Conservation (phyloP, 2,329 filamentous ascomycete genomes). For the Fusarium albosuccineum region DNA sequence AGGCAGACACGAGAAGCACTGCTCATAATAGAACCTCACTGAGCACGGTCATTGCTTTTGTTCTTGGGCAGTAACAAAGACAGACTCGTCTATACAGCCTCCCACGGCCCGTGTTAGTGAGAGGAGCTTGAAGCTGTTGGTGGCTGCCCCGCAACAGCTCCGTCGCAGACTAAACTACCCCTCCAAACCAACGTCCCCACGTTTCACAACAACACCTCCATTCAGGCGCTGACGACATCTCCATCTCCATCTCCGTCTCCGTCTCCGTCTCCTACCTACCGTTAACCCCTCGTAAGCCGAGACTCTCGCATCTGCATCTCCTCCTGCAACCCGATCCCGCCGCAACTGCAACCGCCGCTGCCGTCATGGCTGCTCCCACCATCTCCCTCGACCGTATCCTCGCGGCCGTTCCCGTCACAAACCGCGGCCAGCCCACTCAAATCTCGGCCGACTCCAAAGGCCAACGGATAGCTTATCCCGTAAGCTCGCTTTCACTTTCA, state of each 20-base stretch:
- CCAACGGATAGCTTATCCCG: conserved; percentile 92
- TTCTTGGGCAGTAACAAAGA: no score
- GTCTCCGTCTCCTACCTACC: no score
- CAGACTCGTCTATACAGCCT: no score
- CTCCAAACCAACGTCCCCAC: conserved; percentile 33
- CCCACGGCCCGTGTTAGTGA: neutral
- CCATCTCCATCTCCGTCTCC: neutral
- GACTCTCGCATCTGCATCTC: conserved; percentile 12
- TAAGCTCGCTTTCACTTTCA: conserved; percentile 59
- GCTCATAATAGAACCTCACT: no score
- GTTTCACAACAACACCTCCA: conserved; percentile 30
- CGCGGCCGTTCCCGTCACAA: conserved; percentile 86
- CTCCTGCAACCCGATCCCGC: conserved; percentile 3
- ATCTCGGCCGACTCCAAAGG: conserved; percentile 91
- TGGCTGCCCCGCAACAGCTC: conserved; percentile 36
- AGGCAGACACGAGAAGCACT: no score
- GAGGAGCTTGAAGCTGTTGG: conserved; percentile 15
- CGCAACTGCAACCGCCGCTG: neutral
- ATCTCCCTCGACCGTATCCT: conserved; percentile 77
- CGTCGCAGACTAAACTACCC: conserved; percentile 15
- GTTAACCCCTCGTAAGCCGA: conserved; percentile 6
- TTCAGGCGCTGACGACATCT: conserved; percentile 27
- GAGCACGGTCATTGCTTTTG: no score
- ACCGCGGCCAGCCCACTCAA: conserved; percentile 87
- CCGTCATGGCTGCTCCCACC: conserved; percentile 56